Evolutionary conservation across 345 rosid genomes (phyloP).

Genomic region (Gynandropsis gynandra): DNA sequence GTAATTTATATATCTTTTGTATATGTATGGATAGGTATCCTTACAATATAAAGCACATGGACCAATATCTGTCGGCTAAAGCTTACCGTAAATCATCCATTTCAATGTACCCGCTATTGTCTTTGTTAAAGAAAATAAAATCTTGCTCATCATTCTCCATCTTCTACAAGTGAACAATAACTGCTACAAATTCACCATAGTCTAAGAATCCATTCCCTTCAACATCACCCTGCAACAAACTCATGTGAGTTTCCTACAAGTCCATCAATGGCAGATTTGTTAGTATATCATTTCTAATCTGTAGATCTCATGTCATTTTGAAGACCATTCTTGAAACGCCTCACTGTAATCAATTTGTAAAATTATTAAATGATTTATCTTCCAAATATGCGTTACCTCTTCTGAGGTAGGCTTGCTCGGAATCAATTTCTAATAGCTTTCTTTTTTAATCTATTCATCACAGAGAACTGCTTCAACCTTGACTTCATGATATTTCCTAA

Average conservation of each 20-base stretch:
- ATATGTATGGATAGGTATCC: no score
- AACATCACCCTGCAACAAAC: slow-evolving; percentile 71
- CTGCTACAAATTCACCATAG: no score
- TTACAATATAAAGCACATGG: no score
- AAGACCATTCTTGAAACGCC: slow-evolving; percentile 18
- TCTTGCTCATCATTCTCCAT: slow-evolving; percentile 98
- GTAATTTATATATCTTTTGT: no score
- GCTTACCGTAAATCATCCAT: slow-evolving; percentile 59
- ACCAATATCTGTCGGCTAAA: slow-evolving; percentile 68
- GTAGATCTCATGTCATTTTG: no score
- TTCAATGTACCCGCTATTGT: slow-evolving; percentile 81
- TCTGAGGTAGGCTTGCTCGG: neutral
- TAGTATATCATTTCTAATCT: no score
- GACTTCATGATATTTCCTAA: no score
- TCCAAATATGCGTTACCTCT: no score
- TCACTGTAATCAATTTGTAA: no score
- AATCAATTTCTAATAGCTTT: slow-evolving; percentile 54
- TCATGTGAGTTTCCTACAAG: neutral
- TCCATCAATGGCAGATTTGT: slow-evolving; percentile 7
- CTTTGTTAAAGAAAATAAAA: slow-evolving; percentile 83
- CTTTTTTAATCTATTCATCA: slow-evolving; percentile 96
- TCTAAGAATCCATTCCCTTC: slow-evolving; percentile 83
- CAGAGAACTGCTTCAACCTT: no score
- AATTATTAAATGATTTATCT: neutral
- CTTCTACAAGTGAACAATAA: no score